Evolutionary conservation across 192 early-diverging fungal genomes (phyloP).

Genomic region (Pilobolus umbonatus): DNA sequence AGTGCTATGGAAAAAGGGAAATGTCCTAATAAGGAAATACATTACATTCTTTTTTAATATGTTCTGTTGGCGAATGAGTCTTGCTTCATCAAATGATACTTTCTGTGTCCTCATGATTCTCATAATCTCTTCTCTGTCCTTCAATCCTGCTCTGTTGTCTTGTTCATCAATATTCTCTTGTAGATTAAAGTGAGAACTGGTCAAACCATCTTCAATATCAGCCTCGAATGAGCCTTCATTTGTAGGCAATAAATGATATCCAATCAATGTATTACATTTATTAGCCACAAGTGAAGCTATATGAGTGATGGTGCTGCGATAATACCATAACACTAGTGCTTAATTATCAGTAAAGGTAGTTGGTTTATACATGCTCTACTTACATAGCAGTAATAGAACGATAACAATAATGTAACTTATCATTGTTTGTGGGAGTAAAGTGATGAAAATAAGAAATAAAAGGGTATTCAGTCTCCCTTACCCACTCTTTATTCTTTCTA

Average conservation of each 20-base stretch:
- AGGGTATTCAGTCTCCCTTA: too few relatives aligned
- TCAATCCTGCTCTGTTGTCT: conserved; percentile 46
- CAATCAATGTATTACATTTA: conserved; percentile 23
- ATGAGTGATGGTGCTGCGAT: conserved; percentile 10
- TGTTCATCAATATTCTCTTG: conserved; percentile 40
- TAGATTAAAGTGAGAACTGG: conserved; percentile 51
- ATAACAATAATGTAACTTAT: too few relatives aligned
- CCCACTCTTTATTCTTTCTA: too few relatives aligned
- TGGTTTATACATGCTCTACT: too few relatives aligned
- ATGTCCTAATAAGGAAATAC: not conserved
- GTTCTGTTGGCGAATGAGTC: conserved; percentile 49
- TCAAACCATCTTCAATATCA: conserved; percentile 53
- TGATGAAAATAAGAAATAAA: too few relatives aligned
- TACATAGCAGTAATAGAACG: too few relatives aligned
- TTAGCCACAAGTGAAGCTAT: conserved; percentile 12
- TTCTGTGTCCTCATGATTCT: conserved; percentile 51
- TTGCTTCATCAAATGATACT: conserved; percentile 53
- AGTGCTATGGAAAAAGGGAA: not conserved
- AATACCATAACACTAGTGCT: conserved; percentile 9
- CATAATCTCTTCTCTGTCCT: conserved; percentile 48
- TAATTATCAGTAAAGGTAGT: too few relatives aligned
- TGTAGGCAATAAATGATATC: conserved; percentile 48
- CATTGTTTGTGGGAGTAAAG: too few relatives aligned
- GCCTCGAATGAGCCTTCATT: conserved; percentile 43
- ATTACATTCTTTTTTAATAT: conserved; percentile 48